Conservation (phyloP, 2,329 filamentous ascomycete species). For the Allantophomopsis cytisporea region DNA sequence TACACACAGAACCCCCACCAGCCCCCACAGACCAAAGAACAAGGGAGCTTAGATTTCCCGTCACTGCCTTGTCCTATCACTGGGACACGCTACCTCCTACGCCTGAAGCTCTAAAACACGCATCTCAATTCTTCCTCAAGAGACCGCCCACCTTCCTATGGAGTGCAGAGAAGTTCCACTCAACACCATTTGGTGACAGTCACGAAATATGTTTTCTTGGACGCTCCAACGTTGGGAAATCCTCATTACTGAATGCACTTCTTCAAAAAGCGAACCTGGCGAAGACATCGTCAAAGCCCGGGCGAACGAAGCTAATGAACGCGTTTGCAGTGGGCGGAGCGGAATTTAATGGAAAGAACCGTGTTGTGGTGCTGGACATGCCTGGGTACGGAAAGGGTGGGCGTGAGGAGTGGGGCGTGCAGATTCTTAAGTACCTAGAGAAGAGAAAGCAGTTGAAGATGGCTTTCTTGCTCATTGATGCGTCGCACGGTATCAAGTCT, state of each 20-base stretch:
- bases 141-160: conserved; percentile 41
- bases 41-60: conserved; percentile 1
- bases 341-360: conserved; percentile 11
- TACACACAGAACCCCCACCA: too few relatives aligned
- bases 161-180: conserved; percentile 44
- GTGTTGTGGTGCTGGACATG: conserved; percentile 52
- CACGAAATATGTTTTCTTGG: conserved; percentile 41
- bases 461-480: conserved; percentile 52
- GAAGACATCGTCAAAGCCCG: conserved; percentile 42
- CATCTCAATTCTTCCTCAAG: conserved; percentile 28
- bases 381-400: conserved; percentile 57
- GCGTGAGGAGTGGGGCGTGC: conserved; percentile 45
- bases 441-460: conserved; percentile 42
- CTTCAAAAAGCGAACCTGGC: conserved; percentile 32
- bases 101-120: conserved; percentile 25
- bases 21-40: too few relatives aligned
- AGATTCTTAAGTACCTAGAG: conserved; percentile 56
- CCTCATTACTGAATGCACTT: conserved; percentile 50
- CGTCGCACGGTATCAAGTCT: conserved; percentile 47
- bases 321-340: conserved; percentile 43
- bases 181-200: conserved; percentile 32
- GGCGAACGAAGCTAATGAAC: conserved; percentile 52
- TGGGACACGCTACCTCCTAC: conserved; percentile 34
- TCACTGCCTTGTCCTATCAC: conserved; percentile 25
- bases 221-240: conserved; percentile 59